Base-by-base conservation (phyloP, 1,284 basidiomycete species). In the Irpex rosettiformis region DNA sequence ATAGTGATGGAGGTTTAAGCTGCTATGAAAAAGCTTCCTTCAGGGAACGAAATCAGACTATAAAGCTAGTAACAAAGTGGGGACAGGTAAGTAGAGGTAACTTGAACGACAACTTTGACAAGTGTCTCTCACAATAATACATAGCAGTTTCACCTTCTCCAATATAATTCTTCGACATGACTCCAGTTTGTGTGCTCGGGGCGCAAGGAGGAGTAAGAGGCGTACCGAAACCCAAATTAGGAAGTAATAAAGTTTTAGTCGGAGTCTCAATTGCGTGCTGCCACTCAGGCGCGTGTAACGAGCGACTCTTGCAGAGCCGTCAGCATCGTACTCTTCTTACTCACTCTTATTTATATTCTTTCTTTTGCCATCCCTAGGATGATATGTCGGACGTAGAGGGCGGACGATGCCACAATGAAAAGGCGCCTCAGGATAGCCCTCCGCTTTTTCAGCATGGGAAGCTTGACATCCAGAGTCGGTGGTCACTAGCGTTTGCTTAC, bases 401-500 rank as follows among this genome's bases (percentile, higher is more conserved):
- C 52, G 70, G 70, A 13, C 62, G 63, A 47, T 73, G 69, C 54
- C 82, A 80, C 66, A 73, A 73, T 58, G 75, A 76, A 63, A 69
- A 74, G 54, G 73, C 74, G 29, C 76, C 78, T 2, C 61, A 73
- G 51, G 69, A 73, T 22, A 70, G 77, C 2, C 84, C 85, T 4
- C 78, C 85, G 1, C 74, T 91, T 43, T 76, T 88, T 58, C 77
- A 84, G 65, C 77, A 86, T 62, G 88, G 88, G 18, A 75, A 81
- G 59, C 64, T 89, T 51, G 78, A 81, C 29, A 78, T 90, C 62
- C 84, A 87, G 77, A 77, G 85, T 87, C 57, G 27, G 71, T 62
- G 43, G 69, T 61, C 18, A 28, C 5, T 52, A 49, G n/a, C 21
- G 25, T 48, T 18, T 37, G 11, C 5, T 22, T 10, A 16, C 48